phyloP scores from a whole-genome alignment of 208 protist genomes.

The Acanthamoeba healyi region DNA sequence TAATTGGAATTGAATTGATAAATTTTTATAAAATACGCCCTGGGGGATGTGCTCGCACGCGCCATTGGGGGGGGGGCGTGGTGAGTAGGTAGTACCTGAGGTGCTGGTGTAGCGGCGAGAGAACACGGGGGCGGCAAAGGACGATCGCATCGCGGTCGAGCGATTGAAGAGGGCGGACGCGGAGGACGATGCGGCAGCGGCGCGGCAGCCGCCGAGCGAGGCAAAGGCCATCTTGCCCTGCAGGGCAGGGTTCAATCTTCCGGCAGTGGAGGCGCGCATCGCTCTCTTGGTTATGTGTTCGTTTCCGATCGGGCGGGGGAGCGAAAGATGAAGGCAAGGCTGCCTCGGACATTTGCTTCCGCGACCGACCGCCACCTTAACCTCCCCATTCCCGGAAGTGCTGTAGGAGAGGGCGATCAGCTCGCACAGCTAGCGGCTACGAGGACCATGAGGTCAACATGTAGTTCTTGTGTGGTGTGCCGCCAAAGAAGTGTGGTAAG shows the following conservation, averaged over 20 bases:
- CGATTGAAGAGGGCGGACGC: background rate
- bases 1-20: too few relatives aligned
- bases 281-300: background rate
- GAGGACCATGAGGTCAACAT: background rate
- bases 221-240: constrained; percentile 18
- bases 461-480: too few relatives aligned
- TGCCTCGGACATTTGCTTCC: background rate
- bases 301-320: background rate
- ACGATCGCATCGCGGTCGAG: background rate
- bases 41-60: too few relatives aligned
- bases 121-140: background rate
- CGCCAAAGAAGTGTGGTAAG: background rate
- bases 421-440: too few relatives aligned
- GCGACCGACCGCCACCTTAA: background rate
- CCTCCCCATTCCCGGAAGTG: background rate
- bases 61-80: too few relatives aligned
- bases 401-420: too few relatives aligned
- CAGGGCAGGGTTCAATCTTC: constrained; percentile 12
- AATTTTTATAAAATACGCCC: too few relatives aligned
- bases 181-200: background rate
- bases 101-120: constrained; percentile 2
- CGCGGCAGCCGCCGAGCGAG: constrained; percentile 1
- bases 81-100: background rate
- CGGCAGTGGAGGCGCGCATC: background rate
- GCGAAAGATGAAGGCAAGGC: background rate